These are phyloP conservation scores for Polyplosphaeria fusca DNA, from an alignment of 495 filamentous ascomycete species.

Conservation along the genomic window DNA sequence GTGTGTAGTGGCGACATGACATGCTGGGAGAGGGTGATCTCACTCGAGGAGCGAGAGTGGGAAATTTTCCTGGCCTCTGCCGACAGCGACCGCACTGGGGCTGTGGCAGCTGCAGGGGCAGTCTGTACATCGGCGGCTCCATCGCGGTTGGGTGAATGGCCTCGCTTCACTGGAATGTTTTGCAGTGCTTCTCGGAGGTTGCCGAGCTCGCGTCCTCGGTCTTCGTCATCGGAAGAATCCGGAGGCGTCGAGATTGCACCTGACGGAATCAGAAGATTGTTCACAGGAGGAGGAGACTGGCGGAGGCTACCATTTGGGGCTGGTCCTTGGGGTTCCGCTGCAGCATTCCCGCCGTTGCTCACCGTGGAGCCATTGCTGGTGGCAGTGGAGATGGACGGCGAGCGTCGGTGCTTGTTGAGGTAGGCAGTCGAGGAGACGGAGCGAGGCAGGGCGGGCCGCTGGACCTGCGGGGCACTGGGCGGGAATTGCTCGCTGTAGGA, in stretches of 20 bases:
- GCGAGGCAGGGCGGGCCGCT: constrained; percentile 60
- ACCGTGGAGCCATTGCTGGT: constrained; percentile 32
- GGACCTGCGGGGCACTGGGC: constrained; percentile 40
- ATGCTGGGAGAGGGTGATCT: constrained; percentile 47
- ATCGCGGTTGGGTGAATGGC: constrained; percentile 55
- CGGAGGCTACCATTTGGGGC: constrained; percentile 51
- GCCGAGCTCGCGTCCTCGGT: constrained; percentile 57
- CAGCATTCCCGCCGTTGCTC: constrained; percentile 9
- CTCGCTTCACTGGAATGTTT: constrained; percentile 66
- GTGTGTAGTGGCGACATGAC: constrained; percentile 25
- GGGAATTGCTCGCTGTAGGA: constrained; percentile 50
- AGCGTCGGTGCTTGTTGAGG: constrained; percentile 64
- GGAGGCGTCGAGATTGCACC: constrained; percentile 85
- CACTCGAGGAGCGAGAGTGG: constrained; percentile 82
- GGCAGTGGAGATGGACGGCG: constrained; percentile 50
- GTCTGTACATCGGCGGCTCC: constrained; percentile 42
- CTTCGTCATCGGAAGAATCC: constrained; percentile 84
- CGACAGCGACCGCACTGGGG: constrained; percentile 43
- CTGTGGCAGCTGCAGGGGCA: constrained; percentile 30
- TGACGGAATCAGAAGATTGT: constrained; percentile 66
- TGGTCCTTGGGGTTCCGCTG: constrained; percentile 30
- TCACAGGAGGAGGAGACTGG: constrained; percentile 75
- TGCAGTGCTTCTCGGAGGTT: constrained; percentile 74
- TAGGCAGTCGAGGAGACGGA: constrained; percentile 77
- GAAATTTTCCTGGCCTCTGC: constrained; percentile 63